These are phyloP conservation scores for Phytomonas sp. DNA, from an alignment of 208 protist genomes.

Conservation along the genomic window DNA sequence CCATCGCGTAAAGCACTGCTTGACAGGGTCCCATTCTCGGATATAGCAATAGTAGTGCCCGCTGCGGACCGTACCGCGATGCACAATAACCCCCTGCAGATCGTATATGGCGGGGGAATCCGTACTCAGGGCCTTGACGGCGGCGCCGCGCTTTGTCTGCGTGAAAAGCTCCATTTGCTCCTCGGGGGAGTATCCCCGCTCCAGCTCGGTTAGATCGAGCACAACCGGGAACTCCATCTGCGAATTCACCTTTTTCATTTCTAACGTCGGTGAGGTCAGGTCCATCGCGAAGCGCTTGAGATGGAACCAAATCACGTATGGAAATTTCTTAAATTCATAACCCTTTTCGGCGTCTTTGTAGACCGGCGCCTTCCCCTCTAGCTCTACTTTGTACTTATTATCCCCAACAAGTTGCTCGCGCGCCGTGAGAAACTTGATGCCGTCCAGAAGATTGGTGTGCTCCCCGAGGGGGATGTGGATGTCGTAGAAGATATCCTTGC, in stretches of 20 bases:
- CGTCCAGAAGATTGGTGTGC: slow-evolving; percentile 51
- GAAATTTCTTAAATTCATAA: slow-evolving; percentile 70
- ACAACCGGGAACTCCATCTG: slow-evolving; percentile 69
- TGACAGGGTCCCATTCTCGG: slow-evolving; percentile 50
- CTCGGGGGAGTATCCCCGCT: slow-evolving; percentile 17
- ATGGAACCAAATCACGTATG: slow-evolving; percentile 83
- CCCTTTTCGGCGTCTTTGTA: slow-evolving; percentile 86
- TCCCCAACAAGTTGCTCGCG: slow-evolving; percentile 82
- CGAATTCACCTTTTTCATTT: slow-evolving; percentile 80
- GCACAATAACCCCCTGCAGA: slow-evolving; percentile 82
- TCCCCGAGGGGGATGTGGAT: slow-evolving; percentile 76
- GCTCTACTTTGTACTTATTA: slow-evolving; percentile 88
- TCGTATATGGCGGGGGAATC: slow-evolving; percentile 78
- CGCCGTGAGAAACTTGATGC: slow-evolving; percentile 56
- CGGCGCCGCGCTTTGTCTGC: slow-evolving; percentile 9
- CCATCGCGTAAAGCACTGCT: slow-evolving; percentile 55
- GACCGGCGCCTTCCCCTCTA: slow-evolving; percentile 48
- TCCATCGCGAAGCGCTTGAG: slow-evolving; percentile 91
- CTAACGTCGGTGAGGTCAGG: slow-evolving; percentile 58
- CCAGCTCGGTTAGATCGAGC: slow-evolving; percentile 50
- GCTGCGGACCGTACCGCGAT: slow-evolving; percentile 76
- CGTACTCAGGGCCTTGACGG: slow-evolving; percentile 25
- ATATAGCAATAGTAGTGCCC: slow-evolving; percentile 91
- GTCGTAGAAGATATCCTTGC: slow-evolving; percentile 83
- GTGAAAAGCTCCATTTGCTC: neutral